These are phyloP conservation scores for Friedmanniomyces endolithicus DNA, from an alignment of 495 filamentous ascomycete genomes.

Conservation along the genomic window DNA sequence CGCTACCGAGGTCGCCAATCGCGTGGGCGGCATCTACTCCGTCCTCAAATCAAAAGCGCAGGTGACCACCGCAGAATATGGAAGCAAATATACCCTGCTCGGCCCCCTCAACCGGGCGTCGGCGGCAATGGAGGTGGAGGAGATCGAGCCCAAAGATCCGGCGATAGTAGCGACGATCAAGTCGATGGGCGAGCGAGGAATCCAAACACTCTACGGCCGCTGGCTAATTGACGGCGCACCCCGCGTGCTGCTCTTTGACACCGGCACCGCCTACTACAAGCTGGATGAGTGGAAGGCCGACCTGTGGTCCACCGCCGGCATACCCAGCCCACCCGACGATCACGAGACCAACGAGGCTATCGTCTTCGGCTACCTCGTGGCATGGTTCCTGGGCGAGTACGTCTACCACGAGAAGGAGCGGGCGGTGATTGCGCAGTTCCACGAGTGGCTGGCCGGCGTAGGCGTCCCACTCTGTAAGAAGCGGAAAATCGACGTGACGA, in stretches of 20 bases:
- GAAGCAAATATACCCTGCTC: conserved; percentile 88
- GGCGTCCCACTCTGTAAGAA: conserved; percentile 85
- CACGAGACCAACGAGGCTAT: conserved; percentile 95
- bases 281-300: conserved; percentile 96
- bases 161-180: conserved; percentile 69
- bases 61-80: conserved; percentile 96
- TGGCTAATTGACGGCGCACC: conserved; percentile 98
- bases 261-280: conserved; percentile 78
- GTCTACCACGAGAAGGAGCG: conserved; percentile 80
- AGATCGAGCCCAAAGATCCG: conserved; percentile 69
- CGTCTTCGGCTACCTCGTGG: conserved; percentile 92
- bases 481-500: conserved; percentile 89
- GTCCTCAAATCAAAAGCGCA: conserved; percentile 98
- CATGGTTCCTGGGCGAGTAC: conserved; percentile 98
- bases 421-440: conserved; percentile 94
- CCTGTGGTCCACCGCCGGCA: conserved; percentile 84
- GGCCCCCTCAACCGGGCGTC: conserved; percentile 86
- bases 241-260: conserved; percentile 86
- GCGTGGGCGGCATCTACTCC: conserved; percentile 97
- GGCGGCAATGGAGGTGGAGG: conserved; percentile 94
- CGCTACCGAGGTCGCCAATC: conserved; percentile 92
- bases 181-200: conserved; percentile 82
- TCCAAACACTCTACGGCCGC: conserved; percentile 81
- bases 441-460: conserved; percentile 98
- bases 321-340: conserved; percentile 81